phyloP scores from a whole-genome alignment of 805 yeast species.

The Saccharomycopsis sp. region DNA sequence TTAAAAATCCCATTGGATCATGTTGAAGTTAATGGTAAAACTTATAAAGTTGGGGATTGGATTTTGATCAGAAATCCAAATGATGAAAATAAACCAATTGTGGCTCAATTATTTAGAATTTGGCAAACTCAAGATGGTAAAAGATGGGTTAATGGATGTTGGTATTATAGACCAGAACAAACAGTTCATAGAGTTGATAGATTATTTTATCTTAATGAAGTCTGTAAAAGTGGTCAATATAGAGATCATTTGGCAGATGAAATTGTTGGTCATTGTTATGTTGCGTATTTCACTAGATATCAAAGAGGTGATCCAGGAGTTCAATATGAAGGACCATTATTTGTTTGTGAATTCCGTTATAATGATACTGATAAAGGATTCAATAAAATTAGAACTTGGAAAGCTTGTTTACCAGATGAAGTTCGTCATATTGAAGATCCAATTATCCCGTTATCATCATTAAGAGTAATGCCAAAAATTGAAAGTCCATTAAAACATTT shows the following conservation, averaged over 20 bases:
- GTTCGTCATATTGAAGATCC: constrained; percentile 79
- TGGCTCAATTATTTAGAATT: constrained; percentile 86
- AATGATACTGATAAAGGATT: constrained; percentile 84
- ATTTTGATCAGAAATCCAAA: constrained; percentile 78
- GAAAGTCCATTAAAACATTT: constrained; percentile 79
- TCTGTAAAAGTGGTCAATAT: constrained; percentile 93
- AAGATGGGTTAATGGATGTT: constrained; percentile 86
- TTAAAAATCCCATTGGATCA: constrained; percentile 73
- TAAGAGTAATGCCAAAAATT: constrained; percentile 59
- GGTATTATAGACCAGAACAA: constrained; percentile 98
- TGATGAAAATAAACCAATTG: constrained; percentile 81
- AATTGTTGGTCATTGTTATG: constrained; percentile 88
- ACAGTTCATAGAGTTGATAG: constrained; percentile 91
- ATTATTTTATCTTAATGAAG: constrained; percentile 86
- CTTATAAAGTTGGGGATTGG: constrained; percentile 91
- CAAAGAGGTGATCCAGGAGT: constrained; percentile 89
- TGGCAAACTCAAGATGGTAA: constrained; percentile 80
- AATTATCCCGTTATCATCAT: constrained; percentile 56
- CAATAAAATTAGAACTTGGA: constrained; percentile 96
- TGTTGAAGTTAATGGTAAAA: constrained; percentile 58
- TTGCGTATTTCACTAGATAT: constrained; percentile 86
- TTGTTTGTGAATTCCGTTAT: constrained; percentile 90
- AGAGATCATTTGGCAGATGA: constrained; percentile 88
- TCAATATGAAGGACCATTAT: constrained; percentile 72
- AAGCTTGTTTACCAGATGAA: constrained; percentile 96